phyloP scores from a whole-genome alignment of 305 asterid genomes.

The Rubia peregrina region DNA sequence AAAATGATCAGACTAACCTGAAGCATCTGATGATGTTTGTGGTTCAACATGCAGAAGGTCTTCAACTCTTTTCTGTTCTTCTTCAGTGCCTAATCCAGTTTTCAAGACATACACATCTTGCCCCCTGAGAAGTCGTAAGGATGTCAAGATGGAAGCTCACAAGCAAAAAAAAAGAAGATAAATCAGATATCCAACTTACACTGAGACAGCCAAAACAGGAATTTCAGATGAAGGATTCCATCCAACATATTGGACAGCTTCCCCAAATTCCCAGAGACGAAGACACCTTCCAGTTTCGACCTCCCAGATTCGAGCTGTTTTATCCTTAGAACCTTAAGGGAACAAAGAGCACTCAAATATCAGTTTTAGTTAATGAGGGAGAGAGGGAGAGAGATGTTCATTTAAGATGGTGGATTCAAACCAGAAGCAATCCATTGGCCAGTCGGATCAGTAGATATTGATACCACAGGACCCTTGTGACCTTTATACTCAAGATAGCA shows the following conservation, averaged over 20 bases:
- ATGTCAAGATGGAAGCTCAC: slow-evolving; percentile 16
- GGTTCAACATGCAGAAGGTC: slow-evolving; percentile 57
- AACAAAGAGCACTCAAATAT: slow-evolving; percentile 11
- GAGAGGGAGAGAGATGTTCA: slow-evolving; percentile 1
- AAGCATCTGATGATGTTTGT: slow-evolving; percentile 34
- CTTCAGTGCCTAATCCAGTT: slow-evolving; percentile 58
- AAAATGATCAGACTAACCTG: slow-evolving; percentile 42
- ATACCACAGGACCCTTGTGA: slow-evolving; percentile 75
- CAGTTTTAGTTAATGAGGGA: not conserved
- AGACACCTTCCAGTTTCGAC: slow-evolving; percentile 91
- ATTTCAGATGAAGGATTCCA: slow-evolving; percentile 85
- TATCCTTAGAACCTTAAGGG: slow-evolving; percentile 76
- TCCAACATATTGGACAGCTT: slow-evolving; percentile 56
- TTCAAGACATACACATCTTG: slow-evolving; percentile 63
- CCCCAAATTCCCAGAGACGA: slow-evolving; percentile 75
- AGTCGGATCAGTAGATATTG: slow-evolving; percentile 64
- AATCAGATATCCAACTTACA: slow-evolving; percentile 39
- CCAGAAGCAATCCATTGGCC: slow-evolving; percentile 99
- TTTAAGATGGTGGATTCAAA: slow-evolving; percentile 23
- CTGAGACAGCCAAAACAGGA: slow-evolving; percentile 76
- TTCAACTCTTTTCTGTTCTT: slow-evolving; percentile 51
- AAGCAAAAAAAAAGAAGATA: slow-evolving; percentile 1
- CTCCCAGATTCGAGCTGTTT: slow-evolving; percentile 95
- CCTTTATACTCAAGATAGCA: slow-evolving; percentile 95
- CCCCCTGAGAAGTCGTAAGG: slow-evolving; percentile 42